These are phyloP conservation scores for Taiwanofungus camphoratus DNA, from an alignment of 1,284 basidiomycete genomes.

Conservation along the genomic window DNA sequence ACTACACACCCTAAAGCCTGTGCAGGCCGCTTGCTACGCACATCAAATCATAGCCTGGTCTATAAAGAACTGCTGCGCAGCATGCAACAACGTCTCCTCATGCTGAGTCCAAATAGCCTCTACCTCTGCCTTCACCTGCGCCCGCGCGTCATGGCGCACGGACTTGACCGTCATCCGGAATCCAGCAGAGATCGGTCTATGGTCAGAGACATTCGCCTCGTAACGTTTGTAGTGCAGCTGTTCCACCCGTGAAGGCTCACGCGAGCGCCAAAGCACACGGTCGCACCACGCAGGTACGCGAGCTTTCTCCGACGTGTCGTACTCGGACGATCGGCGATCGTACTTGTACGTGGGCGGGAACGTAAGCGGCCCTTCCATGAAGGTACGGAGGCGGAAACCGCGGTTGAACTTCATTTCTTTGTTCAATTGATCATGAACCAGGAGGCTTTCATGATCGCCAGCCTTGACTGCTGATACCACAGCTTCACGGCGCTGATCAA, in stretches of 20 bases:
- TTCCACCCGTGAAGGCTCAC: constrained; percentile 49
- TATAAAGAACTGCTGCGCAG: constrained; percentile 50
- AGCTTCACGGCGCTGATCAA: constrained; percentile 83
- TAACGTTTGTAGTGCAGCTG: constrained; percentile 71
- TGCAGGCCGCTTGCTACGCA: not conserved
- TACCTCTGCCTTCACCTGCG: constrained; percentile 48
- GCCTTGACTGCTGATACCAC: constrained; percentile 66
- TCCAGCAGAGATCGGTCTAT: constrained; percentile 80
- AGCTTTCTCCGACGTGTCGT: constrained; percentile 85
- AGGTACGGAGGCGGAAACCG: constrained; percentile 78
- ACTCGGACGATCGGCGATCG: constrained; percentile 72
- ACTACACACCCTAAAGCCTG: not conserved
- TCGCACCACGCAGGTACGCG: constrained; percentile 96
- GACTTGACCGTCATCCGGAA: constrained; percentile 72
- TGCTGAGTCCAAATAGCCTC: constrained; percentile 53
- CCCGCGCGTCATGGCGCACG: constrained; percentile 54
- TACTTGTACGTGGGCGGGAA: constrained; percentile 97
- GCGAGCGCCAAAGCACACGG: constrained; percentile 80
- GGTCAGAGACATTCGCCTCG: constrained; percentile 82
- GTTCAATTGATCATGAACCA: constrained; percentile 82
- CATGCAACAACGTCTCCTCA: constrained; percentile 48
- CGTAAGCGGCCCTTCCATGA: constrained; percentile 76
- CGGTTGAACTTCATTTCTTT: constrained; percentile 87
- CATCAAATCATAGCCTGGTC: constrained; percentile 28
- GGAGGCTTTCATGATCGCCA: constrained; percentile 59